Conservation (phyloP, 2,329 filamentous ascomycete species). For the Epichloe coenophiala region DNA sequence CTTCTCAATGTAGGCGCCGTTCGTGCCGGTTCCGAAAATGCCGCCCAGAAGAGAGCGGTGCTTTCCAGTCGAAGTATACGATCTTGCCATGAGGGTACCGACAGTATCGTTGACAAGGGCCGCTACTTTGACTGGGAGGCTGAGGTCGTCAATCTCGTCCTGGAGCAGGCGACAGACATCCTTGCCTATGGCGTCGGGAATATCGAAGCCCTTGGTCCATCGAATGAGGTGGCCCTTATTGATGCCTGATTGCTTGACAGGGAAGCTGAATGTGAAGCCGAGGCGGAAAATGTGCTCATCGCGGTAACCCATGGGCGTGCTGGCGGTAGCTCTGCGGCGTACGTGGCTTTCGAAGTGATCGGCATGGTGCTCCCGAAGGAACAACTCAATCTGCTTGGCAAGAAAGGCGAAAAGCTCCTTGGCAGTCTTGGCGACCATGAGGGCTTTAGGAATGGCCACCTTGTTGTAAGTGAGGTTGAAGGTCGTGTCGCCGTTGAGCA, state of each 20-base stretch:
- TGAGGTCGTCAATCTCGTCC: slow-evolving; percentile 71
- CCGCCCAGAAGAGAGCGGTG: slow-evolving; percentile 80
- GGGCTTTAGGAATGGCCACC: slow-evolving; percentile 72
- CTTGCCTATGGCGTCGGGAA: slow-evolving; percentile 83
- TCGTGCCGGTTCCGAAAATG: slow-evolving; percentile 95
- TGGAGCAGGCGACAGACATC: slow-evolving; percentile 90
- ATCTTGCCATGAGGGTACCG: slow-evolving; percentile 92
- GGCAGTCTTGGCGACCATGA: slow-evolving; percentile 82
- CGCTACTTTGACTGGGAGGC: slow-evolving; percentile 84
- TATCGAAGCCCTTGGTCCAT: slow-evolving; percentile 98
- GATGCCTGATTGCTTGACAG: slow-evolving; percentile 84
- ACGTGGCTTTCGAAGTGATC: slow-evolving; percentile 69
- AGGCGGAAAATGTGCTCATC: slow-evolving; percentile 78
- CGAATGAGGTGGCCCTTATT: slow-evolving; percentile 90
- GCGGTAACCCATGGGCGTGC: slow-evolving; percentile 42
- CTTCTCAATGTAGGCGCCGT: slow-evolving; percentile 95
- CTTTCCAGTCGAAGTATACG: slow-evolving; percentile 84
- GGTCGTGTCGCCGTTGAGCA: slow-evolving; percentile 85
- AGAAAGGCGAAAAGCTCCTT: slow-evolving; percentile 85
- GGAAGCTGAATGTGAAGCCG: slow-evolving; percentile 98
- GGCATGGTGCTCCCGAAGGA: slow-evolving; percentile 75
- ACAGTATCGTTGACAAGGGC: slow-evolving; percentile 97
- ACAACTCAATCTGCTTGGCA: slow-evolving; percentile 80
- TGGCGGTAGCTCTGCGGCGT: slow-evolving; percentile 47
- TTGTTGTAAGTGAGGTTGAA: slow-evolving; percentile 91